A percentile compares a stretch with the other conserved stretches of the same genome.
These are phyloP conservation scores for Selenicereus undatus DNA, from an alignment of 148 eudicot genomes.

Conservation along the genomic window DNA sequence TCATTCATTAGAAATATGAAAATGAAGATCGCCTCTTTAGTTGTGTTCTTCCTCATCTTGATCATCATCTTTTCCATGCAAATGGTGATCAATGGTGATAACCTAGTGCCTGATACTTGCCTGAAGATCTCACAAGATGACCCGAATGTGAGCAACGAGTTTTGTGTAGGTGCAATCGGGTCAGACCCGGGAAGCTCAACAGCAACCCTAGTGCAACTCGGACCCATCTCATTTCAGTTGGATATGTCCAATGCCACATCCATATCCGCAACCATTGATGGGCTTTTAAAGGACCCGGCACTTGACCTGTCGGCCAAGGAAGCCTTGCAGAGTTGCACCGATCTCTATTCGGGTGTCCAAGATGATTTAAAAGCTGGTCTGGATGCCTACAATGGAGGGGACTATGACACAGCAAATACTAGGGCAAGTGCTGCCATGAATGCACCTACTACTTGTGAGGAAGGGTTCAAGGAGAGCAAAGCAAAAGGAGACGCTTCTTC, in stretches of 20 bases:
- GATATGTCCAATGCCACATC: constrained; percentile 16
- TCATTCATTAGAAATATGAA: background rate
- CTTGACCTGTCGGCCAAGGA: background rate
- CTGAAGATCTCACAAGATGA: constrained; percentile 18
- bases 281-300: constrained; percentile 8
- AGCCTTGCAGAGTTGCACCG: constrained; percentile 10
- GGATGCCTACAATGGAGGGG: background rate
- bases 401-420: constrained; percentile 11
- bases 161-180: constrained; percentile 15
- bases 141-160: constrained; percentile 20
- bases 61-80: background rate
- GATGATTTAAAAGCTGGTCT: constrained; percentile 3
- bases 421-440: constrained; percentile 1
- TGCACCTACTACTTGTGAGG: constrained; percentile 30
- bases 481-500: constrained; percentile 4
- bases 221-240: constrained; percentile 17
- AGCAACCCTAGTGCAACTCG: constrained; percentile 6
- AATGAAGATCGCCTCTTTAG: background rate
- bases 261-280: background rate
- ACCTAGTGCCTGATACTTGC: constrained; percentile 14
- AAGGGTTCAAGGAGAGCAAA: constrained; percentile 27
- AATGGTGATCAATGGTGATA: constrained; percentile 10
- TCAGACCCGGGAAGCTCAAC: constrained; percentile 23
- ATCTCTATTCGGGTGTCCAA: constrained; percentile 14
- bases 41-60: background rate